Percentiles rank a stretch among this genome's conserved stretches.
phyloP scores from a whole-genome alignment of 305 asterid genomes.

The Rubia balearica region DNA sequence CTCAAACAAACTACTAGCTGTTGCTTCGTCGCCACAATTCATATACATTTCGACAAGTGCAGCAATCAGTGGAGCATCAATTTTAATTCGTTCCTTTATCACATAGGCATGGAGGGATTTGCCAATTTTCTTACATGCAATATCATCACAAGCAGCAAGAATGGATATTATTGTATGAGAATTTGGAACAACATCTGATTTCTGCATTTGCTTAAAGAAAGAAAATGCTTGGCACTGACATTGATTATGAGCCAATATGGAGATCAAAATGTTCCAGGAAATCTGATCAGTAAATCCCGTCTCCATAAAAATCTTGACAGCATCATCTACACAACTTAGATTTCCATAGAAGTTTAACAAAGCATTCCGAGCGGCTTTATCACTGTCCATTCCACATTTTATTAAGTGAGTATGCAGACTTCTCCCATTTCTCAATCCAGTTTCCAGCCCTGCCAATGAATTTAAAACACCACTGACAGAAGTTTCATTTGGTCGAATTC shows the following conservation, averaged over 20 bases:
- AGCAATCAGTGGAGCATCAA: conserved; percentile 16
- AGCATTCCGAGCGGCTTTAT: conserved; percentile 14
- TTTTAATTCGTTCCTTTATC: conserved; percentile 13
- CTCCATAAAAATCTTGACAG: conserved; percentile 19
- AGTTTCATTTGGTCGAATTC: conserved; percentile 23
- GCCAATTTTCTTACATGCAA: conserved; percentile 16
- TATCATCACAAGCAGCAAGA: conserved; percentile 25
- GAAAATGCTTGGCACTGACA: conserved; percentile 16
- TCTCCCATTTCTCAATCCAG: conserved; percentile 23
- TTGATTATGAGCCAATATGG: conserved; percentile 18
- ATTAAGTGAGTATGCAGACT: conserved; percentile 26
- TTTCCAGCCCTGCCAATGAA: conserved; percentile 9
- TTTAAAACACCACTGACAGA: conserved; percentile 14
- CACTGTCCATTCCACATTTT: conserved; percentile 24
- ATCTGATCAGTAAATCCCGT: conserved; percentile 13
- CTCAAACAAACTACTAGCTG: conserved; percentile 25
- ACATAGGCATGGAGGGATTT: conserved; percentile 20
- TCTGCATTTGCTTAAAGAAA: conserved; percentile 25
- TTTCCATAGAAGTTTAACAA: conserved; percentile 21
- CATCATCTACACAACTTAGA: conserved; percentile 19
- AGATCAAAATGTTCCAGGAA: conserved; percentile 25
- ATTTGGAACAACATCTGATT: conserved; percentile 17
- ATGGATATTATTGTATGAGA: conserved; percentile 24
- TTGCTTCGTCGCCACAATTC: conserved; percentile 25
- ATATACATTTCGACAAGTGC: conserved; percentile 33